Conservation (phyloP, 2,329 filamentous ascomycete species). For the Decorospora gaudefroyi region DNA sequence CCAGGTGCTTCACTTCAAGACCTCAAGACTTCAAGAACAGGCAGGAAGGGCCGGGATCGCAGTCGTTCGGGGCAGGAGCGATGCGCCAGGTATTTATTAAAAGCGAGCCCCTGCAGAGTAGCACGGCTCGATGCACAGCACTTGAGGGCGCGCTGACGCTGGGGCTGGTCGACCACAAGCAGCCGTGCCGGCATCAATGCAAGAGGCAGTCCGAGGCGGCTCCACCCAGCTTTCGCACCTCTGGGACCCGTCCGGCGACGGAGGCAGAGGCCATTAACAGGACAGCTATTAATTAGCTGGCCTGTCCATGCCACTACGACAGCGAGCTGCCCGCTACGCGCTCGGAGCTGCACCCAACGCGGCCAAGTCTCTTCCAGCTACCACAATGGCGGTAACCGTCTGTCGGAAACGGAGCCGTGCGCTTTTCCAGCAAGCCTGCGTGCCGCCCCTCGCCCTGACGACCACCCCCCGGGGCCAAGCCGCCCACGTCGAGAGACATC, state of each 20-base stretch:
- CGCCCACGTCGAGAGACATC: constrained; percentile 9
- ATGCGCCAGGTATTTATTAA: constrained; percentile 37
- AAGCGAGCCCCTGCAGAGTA: constrained; percentile 31
- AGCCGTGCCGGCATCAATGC: constrained; percentile 19
- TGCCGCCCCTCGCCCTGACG: constrained; percentile 10
- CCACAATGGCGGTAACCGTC: constrained; percentile 26
- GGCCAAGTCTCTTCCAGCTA: constrained; percentile 24
- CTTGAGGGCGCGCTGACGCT: constrained; percentile 27
- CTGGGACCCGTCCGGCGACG: constrained; percentile 30
- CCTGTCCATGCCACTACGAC: constrained; percentile 24
- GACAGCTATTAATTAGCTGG: constrained; percentile 27
- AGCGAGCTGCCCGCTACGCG: constrained; percentile 10
- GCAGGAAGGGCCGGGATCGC: constrained; percentile 31
- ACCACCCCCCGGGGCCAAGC: constrained; percentile 3
- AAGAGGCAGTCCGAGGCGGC: constrained; percentile 23
- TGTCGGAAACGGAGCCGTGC: constrained; percentile 20
- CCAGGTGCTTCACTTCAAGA: constrained; percentile 17
- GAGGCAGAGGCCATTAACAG: constrained; percentile 27
- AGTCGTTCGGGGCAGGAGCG: constrained; percentile 29
- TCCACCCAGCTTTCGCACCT: constrained; percentile 26
- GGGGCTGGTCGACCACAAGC: constrained; percentile 18
- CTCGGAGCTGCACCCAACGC: constrained; percentile 23
- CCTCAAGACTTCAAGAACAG: too few relatives aligned
- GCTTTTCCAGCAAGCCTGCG: constrained; percentile 10
- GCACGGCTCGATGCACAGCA: too few relatives aligned